Percentiles rank a stretch among this genome's conserved stretches.
Evolutionary conservation across 306 rosid species (phyloP).

Genomic region (Malus sieversii): DNA sequence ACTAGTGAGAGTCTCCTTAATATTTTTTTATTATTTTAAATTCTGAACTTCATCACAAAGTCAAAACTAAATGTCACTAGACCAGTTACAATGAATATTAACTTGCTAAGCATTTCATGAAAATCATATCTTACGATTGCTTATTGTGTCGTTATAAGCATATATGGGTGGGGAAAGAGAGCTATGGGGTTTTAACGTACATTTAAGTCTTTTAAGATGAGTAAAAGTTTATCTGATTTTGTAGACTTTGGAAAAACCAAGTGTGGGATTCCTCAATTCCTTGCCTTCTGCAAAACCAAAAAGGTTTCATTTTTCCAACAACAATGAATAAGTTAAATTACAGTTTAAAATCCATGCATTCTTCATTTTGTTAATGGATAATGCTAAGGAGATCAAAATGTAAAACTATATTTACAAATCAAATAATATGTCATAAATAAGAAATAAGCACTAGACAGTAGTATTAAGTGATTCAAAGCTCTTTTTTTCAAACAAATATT

Average conservation of each 20-base stretch:
- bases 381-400: no score
- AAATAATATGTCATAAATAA: no score
- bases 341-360: conserved; percentile 1
- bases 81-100: no score
- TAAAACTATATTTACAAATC: fast-evolving
- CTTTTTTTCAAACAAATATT: no score
- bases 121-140: not conserved
- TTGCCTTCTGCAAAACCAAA: conserved; percentile 39
- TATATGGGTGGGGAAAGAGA: not conserved
- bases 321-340: conserved; percentile 14
- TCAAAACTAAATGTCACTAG: not conserved
- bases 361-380: not conserved
- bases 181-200: not conserved
- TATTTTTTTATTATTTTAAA: no score
- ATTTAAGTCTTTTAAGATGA: not conserved
- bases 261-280: conserved; percentile 41
- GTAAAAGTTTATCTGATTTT: conserved; percentile 36
- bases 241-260: conserved; percentile 35
- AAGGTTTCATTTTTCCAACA: conserved; percentile 13
- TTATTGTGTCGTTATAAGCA: not conserved
- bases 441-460: no score
- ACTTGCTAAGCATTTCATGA: not conserved
- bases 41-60: not conserved
- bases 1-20: fast-evolving
- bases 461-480: no score